Evolutionary conservation across 2,329 filamentous ascomycete genomes (phyloP).

Genomic region (Colletotrichum lini): DNA sequence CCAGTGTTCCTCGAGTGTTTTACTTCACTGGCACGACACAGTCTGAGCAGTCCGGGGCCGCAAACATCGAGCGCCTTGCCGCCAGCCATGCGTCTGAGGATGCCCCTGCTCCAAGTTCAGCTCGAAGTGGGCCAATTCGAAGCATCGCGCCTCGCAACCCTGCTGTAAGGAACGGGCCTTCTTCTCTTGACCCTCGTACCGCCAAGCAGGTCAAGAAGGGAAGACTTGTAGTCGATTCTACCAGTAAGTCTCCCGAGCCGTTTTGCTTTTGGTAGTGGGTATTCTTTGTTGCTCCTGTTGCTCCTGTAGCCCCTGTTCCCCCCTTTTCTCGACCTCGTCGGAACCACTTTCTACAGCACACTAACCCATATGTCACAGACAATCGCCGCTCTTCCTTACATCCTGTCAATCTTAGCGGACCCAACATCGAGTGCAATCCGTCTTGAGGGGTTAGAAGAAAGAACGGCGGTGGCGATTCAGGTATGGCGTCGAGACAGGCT

Average conservation of each 20-base stretch:
- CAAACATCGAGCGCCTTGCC: no score
- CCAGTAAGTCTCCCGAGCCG: slow-evolving; percentile 13
- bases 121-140: neutral
- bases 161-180: no score
- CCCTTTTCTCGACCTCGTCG: no score
- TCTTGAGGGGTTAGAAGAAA: neutral
- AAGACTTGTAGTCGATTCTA: neutral
- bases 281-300: no score
- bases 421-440: neutral
- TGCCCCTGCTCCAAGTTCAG: neutral
- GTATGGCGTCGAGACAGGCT: neutral
- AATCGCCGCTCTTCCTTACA: no score
- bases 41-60: neutral
- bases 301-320: neutral
- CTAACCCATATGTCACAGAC: neutral
- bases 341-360: neutral
- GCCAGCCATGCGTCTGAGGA: neutral
- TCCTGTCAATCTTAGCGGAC: neutral
- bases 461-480: no score
- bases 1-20: neutral
- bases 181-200: neutral
- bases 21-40: neutral
- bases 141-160: neutral
- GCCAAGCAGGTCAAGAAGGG: slow-evolving; percentile 9
- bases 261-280: slow-evolving; percentile 19